These are phyloP conservation scores for Melampsora americana DNA, from an alignment of 1,284 basidiomycete genomes.

Conservation along the genomic window DNA sequence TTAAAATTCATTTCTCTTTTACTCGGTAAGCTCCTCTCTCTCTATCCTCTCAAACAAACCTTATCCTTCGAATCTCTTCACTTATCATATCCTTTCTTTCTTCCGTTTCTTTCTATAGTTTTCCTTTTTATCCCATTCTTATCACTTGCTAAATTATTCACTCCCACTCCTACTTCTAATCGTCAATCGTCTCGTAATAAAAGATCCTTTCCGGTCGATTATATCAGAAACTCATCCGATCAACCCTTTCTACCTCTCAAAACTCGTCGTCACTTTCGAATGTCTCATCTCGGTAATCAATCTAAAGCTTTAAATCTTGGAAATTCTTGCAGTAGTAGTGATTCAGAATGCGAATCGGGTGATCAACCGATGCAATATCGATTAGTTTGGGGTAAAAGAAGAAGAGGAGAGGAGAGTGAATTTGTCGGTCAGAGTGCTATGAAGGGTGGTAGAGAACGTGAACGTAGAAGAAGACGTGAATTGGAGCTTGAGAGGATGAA, in stretches of 20 bases:
- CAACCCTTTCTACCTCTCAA: constrained; percentile 23
- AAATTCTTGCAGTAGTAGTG: constrained; percentile 8
- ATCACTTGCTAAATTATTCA: neutral
- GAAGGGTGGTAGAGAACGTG: constrained; percentile 8
- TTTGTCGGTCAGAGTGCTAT: constrained; percentile 13
- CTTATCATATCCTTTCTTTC: no score
- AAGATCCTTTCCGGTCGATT: neutral
- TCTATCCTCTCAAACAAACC: no score
- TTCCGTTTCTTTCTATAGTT: no score
- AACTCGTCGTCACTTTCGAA: constrained; percentile 33
- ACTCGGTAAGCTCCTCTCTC: neutral
- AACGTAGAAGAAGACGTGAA: neutral
- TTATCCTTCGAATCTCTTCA: no score
- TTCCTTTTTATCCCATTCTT: constrained; percentile 31
- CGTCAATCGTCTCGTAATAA: constrained; percentile 2
- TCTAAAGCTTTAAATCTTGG: neutral
- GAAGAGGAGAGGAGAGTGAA: constrained; percentile 28
- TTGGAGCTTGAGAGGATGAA: no score
- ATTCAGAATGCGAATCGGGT: constrained; percentile 16
- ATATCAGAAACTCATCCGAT: neutral
- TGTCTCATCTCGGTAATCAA: constrained; percentile 35
- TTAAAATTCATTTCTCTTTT: constrained; percentile 13
- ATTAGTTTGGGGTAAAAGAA: constrained; percentile 24
- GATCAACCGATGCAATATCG: neutral
- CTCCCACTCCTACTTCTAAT: neutral